These are phyloP conservation scores for Lichtheimia corymbifera DNA, from an alignment of 371 early-diverging fungal genomes.

Conservation along the genomic window DNA sequence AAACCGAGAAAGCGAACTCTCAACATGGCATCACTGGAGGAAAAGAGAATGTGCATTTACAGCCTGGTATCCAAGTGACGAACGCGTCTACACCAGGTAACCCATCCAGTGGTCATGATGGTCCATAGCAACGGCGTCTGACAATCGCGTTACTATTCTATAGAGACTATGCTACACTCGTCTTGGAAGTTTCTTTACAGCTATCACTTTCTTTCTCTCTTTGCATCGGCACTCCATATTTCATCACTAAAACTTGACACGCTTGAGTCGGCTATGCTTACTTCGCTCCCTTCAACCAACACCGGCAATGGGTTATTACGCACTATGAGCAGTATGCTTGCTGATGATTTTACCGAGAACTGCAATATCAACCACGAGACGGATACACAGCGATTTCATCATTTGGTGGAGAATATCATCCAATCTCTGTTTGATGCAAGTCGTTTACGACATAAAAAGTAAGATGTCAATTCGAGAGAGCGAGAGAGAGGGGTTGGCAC, in stretches of 20 bases:
- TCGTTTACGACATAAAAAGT: too few relatives aligned
- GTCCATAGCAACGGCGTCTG: too few relatives aligned
- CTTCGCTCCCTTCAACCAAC: not conserved
- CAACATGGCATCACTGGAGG: too few relatives aligned
- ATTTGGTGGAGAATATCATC: too few relatives aligned
- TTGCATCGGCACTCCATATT: not conserved
- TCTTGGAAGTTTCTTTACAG: slow-evolving; percentile 11
- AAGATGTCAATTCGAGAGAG: too few relatives aligned
- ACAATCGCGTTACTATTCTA: not conserved
- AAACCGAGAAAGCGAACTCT: too few relatives aligned
- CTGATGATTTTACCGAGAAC: not conserved
- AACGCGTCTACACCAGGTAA: slow-evolving; percentile 13
- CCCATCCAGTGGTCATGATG: too few relatives aligned
- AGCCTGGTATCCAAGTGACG: slow-evolving; percentile 3
- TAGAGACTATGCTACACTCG: slow-evolving; percentile 5
- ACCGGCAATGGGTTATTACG: not conserved
- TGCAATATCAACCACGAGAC: too few relatives aligned
- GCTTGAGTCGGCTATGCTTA: slow-evolving; percentile 3
- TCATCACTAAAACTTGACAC: not conserved
- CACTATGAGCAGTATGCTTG: not conserved
- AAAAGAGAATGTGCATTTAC: not conserved
- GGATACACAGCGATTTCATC: too few relatives aligned
- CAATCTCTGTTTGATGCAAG: too few relatives aligned
- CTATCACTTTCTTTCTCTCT: slow-evolving; percentile 9
- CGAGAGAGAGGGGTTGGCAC: too few relatives aligned